Evolutionary conservation across 768 basidiomycete species (phyloP).

Genomic region (Wakefieldia striispora): DNA sequence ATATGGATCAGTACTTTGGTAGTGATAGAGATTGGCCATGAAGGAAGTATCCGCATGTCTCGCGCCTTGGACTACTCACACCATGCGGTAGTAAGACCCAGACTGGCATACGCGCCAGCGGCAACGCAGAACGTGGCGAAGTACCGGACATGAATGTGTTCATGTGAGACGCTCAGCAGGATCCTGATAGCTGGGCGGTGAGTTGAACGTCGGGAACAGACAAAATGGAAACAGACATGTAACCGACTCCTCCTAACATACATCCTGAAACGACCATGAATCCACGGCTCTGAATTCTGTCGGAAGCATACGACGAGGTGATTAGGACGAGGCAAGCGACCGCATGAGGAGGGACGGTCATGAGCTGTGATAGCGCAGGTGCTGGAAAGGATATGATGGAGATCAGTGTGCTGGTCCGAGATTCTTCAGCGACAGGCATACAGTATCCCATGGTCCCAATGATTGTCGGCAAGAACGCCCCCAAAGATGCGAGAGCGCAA

Average conservation of each 20-base stretch:
- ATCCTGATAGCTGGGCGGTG: constrained; percentile 18
- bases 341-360: constrained; percentile 56
- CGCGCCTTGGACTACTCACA: constrained; percentile 31
- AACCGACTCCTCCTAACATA: constrained; percentile 38
- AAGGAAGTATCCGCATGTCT: no score
- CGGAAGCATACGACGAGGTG: constrained; percentile 39
- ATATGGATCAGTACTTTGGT: no score
- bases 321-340: constrained; percentile 39
- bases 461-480: constrained; percentile 56
- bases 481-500: constrained; percentile 46
- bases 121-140: constrained; percentile 46
- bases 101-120: constrained; percentile 44
- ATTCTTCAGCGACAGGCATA: constrained; percentile 19
- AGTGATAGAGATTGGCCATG: no score
- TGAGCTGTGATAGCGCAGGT: constrained; percentile 44
- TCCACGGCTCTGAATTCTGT: constrained; percentile 45
- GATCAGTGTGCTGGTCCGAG: background rate
- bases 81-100: constrained; percentile 48
- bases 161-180: constrained; percentile 33
- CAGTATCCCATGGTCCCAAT: constrained; percentile 49
- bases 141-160: constrained; percentile 38
- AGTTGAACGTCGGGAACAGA: background rate
- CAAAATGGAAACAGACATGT: constrained; percentile 31
- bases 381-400: constrained; percentile 24
- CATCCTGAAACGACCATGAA: constrained; percentile 30